Conservation (phyloP, 2,329 filamentous ascomycete genomes). For the Niveomyces coronatus region DNA sequence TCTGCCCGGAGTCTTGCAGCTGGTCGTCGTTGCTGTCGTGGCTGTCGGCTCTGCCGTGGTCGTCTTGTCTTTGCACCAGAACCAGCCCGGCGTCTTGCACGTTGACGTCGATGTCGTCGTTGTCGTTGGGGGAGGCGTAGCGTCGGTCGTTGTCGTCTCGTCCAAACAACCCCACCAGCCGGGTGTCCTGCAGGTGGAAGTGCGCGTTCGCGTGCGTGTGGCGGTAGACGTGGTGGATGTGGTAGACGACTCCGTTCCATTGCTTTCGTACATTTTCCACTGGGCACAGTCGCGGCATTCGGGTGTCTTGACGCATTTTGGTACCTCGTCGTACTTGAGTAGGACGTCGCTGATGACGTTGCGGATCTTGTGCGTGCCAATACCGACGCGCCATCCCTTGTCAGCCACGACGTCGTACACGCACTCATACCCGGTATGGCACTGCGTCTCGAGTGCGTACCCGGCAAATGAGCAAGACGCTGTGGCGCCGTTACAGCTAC, state of each 20-base stretch:
- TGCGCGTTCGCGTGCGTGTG: constrained; percentile 63
- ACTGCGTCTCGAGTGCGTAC: constrained; percentile 88
- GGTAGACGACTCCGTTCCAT: constrained; percentile 68
- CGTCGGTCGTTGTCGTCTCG: constrained; percentile 42
- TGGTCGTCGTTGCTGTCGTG: constrained; percentile 17
- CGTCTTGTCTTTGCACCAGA: constrained; percentile 48
- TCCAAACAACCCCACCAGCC: constrained; percentile 84
- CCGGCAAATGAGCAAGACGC: constrained; percentile 85
- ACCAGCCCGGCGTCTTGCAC: constrained; percentile 55
- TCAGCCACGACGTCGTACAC: constrained; percentile 88
- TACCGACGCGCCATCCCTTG: constrained; percentile 83
- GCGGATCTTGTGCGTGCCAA: constrained; percentile 84
- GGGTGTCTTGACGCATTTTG: constrained; percentile 62
- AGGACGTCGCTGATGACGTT: constrained; percentile 83
- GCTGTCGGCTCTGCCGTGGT: constrained; percentile 24
- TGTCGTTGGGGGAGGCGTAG: constrained; percentile 26
- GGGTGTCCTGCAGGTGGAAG: constrained; percentile 80
- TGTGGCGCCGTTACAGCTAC: constrained; percentile 81
- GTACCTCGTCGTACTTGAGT: constrained; percentile 69
- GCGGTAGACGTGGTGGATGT: constrained; percentile 23
- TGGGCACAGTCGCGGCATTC: constrained; percentile 82
- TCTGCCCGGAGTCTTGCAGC: constrained; percentile 33
- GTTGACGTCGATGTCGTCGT: constrained; percentile 42
- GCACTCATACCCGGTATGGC: constrained; percentile 80
- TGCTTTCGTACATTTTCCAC: constrained; percentile 94